phyloP scores from a whole-genome alignment of 179 eudicot species.

The Heliamphora ciliata region DNA sequence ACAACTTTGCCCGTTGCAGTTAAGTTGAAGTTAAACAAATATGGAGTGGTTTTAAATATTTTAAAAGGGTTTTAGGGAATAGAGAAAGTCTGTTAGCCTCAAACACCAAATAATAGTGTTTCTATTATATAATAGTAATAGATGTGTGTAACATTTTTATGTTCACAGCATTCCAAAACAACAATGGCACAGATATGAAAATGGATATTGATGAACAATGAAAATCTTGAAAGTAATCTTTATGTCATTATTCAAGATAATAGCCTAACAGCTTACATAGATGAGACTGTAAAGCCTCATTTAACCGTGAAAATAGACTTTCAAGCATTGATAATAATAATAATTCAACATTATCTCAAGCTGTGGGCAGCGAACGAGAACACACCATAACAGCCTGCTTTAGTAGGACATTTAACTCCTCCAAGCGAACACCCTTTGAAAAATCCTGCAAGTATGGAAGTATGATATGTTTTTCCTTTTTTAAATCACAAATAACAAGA shows the following conservation, averaged over 20 bases:
- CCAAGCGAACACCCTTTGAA: constrained; percentile 82
- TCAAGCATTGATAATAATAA: not conserved
- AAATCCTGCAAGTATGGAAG: constrained; percentile 50
- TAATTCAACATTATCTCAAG: constrained; percentile 8
- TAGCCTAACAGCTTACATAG: not conserved
- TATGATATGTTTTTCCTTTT: not conserved
- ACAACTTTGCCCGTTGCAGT: too few species aligned
- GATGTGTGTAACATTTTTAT: too few species aligned
- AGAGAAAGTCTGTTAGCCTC: too few species aligned
- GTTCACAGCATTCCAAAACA: not conserved
- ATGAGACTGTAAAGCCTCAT: not conserved
- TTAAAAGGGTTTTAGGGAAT: too few species aligned
- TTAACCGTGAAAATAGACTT: not conserved
- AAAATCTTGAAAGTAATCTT: not conserved
- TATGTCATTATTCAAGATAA: constrained; percentile 8
- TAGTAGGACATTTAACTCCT: constrained; percentile 82
- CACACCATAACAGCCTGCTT: constrained; percentile 93
- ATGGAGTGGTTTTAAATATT: too few species aligned
- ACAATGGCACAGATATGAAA: not conserved
- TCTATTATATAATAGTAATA: too few species aligned
- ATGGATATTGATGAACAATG: not conserved
- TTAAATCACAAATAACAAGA: not conserved
- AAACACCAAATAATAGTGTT: too few species aligned
- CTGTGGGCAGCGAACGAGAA: constrained; percentile 13
- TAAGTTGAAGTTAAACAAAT: too few species aligned